Percentiles rank a stretch among this genome's conserved stretches.
Evolutionary conservation across 148 eudicot species (phyloP).

Genomic region (Dysphania ambrosioides): DNA sequence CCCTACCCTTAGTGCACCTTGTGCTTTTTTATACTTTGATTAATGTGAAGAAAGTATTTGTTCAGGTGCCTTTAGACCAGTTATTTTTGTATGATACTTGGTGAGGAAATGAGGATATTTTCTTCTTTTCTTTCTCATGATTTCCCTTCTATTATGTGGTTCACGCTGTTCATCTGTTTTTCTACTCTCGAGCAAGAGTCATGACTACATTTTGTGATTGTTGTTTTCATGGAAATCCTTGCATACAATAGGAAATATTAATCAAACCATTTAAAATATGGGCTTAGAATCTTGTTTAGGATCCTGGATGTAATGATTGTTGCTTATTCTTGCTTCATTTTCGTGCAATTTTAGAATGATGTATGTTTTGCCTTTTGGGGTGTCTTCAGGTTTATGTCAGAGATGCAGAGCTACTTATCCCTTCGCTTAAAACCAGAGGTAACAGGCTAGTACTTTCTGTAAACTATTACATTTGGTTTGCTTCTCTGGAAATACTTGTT

Average conservation of each 20-base stretch:
- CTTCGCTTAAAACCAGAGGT: conserved; percentile 57
- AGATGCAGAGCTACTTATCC: conserved; percentile 60
- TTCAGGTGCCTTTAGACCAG: not conserved
- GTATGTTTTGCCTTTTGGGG: conserved; percentile 14
- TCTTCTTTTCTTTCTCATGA: not conserved
- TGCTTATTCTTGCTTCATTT: not conserved
- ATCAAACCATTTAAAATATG: not conserved
- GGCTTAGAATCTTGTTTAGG: not conserved
- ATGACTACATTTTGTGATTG: not conserved
- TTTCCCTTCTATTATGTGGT: not conserved
- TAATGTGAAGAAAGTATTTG: not conserved
- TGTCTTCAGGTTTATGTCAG: conserved; percentile 69
- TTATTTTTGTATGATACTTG: not conserved
- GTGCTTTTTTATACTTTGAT: no score
- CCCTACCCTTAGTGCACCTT: no score
- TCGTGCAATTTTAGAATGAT: conserved; percentile 5
- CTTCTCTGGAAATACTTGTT: not conserved
- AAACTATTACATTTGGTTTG: not conserved
- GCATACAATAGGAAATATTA: not conserved
- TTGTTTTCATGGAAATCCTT: not conserved
- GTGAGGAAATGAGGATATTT: not conserved
- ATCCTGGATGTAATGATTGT: not conserved
- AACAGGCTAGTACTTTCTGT: not conserved
- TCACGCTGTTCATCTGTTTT: not conserved
- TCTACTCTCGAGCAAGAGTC: not conserved